Conservation (phyloP, 768 basidiomycete species). For the Leucocoprinus birnbaumii region DNA sequence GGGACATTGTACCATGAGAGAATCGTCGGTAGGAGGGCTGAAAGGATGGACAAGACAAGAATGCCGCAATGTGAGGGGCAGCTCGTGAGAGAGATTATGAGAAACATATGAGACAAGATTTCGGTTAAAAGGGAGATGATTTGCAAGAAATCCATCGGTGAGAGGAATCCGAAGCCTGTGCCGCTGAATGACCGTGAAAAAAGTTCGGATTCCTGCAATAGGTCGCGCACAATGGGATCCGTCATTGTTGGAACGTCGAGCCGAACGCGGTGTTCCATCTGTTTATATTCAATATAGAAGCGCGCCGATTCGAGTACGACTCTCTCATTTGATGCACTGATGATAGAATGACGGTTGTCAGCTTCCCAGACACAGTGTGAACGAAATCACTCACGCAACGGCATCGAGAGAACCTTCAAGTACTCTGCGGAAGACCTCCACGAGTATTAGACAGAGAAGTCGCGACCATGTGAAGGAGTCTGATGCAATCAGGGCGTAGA, state of each 20-base stretch:
- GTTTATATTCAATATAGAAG: constrained; percentile 74
- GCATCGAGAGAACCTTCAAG: constrained; percentile 66
- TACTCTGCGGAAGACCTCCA: constrained; percentile 63
- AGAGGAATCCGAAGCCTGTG: constrained; percentile 74
- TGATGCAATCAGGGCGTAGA: constrained; percentile 68
- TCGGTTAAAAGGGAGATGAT: constrained; percentile 70
- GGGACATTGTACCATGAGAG: constrained; percentile 47
- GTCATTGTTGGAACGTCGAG: constrained; percentile 78
- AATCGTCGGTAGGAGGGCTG: constrained; percentile 57
- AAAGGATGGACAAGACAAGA: constrained; percentile 58
- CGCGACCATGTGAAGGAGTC: constrained; percentile 71
- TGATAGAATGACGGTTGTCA: constrained; percentile 16
- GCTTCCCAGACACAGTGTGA: constrained; percentile 12
- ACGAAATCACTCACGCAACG: constrained; percentile 59
- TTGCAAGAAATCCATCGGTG: constrained; percentile 77
- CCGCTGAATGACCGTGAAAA: constrained; percentile 82
- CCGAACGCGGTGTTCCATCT: constrained; percentile 72
- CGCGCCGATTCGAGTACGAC: constrained; percentile 72
- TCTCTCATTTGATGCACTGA: constrained; percentile 66
- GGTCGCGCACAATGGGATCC: constrained; percentile 69
- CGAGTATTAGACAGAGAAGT: constrained; percentile 52
- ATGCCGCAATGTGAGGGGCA: constrained; percentile 53
- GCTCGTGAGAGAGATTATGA: constrained; percentile 63
- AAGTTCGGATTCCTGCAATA: constrained; percentile 83
- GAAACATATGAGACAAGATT: constrained; percentile 65